Base-by-base conservation (phyloP, 2,329 filamentous ascomycete species). In the Pseudogymnoascus sp. region DNA sequence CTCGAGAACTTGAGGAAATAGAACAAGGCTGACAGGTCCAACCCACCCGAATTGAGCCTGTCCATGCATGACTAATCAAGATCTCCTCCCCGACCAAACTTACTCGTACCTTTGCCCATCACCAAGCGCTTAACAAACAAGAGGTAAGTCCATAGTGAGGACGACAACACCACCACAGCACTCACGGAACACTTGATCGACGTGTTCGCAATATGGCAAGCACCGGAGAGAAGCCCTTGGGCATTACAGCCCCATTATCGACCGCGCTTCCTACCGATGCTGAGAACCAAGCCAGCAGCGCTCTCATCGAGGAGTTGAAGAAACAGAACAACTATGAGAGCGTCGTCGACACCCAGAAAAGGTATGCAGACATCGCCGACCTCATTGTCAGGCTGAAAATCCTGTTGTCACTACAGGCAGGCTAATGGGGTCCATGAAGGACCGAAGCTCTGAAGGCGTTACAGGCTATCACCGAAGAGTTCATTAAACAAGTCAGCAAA, bases 301-400 rank as follows among this genome's bases (percentile, higher is more conserved):
- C 87, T 63, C 83, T 99, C 50, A 83, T 96, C 63, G 86, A 90
- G 63, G 93, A 97, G 76, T 79, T 99, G 65, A 91, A 91, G 74
- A 82, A 82, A 42, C 90, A 97, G 76, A 93, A 96, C 76, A 96
- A 95, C 61, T 99, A 96, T 71, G 95, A 97, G 76, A 86, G 85
- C 61, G 83, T 86, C 13, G 82, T 90, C 47, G 95, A 96, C 73
- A 96, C 91, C 2, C 83, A 91, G 66, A 91, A 90, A 74, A 88
- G 93, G 90, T 91, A 77, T 65, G 75, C 64, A 64, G 7, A 5
- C 14, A 35, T 47, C 40, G 24, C 60, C 37, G 16, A 29, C 40
- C 24, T 29, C 50, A 11, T 19, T 31, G 10, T 6, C n/a, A 53
- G 4, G 26, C 29, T 13, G 4, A 31, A 11, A 6, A 14, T 7